phyloP scores from a whole-genome alignment of 2,329 filamentous ascomycete genomes.

The Colletotrichum salicis region DNA sequence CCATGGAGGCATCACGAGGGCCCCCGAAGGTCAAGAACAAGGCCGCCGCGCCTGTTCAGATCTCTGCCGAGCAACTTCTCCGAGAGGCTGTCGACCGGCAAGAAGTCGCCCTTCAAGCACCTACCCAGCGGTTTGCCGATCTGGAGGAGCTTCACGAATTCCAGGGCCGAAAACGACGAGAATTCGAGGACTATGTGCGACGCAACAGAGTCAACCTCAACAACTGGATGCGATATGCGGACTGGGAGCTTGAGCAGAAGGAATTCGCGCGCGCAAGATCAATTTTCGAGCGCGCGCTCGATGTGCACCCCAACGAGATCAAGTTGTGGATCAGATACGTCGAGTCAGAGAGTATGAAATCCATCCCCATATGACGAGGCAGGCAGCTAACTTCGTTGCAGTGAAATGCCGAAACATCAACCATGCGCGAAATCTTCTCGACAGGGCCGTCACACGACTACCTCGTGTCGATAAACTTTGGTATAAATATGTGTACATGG shows the following conservation, averaged over 20 bases:
- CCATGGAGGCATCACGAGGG: constrained; percentile 90
- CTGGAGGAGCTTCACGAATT: constrained; percentile 98
- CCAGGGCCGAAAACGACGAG: constrained; percentile 93
- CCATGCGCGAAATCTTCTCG: constrained; percentile 92
- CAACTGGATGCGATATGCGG: constrained; percentile 98
- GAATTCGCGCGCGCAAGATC: constrained; percentile 92
- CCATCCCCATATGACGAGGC: neutral
- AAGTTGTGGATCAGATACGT: constrained; percentile 93
- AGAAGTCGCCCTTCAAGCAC: constrained; percentile 86
- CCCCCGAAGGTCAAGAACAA: constrained; percentile 99
- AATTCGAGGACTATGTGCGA: constrained; percentile 97
- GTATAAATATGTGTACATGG: constrained; percentile 99
- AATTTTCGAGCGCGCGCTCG: constrained; percentile 93
- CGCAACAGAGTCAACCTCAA: constrained; percentile 96
- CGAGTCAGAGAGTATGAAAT: constrained; percentile 92
- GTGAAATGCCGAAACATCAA: constrained; percentile 80
- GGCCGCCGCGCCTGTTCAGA: constrained; percentile 88
- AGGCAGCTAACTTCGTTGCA: constrained; percentile 4
- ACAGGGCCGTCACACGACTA: constrained; percentile 91
- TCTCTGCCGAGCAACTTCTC: constrained; percentile 95
- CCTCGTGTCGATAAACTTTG: constrained; percentile 95
- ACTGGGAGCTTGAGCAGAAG: constrained; percentile 98
- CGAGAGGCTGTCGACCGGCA: constrained; percentile 97
- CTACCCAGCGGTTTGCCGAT: constrained; percentile 94
- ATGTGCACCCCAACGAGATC: constrained; percentile 88